Evolutionary conservation across 2,329 filamentous ascomycete species (phyloP).

Genomic region (Beauveria caledonica): DNA sequence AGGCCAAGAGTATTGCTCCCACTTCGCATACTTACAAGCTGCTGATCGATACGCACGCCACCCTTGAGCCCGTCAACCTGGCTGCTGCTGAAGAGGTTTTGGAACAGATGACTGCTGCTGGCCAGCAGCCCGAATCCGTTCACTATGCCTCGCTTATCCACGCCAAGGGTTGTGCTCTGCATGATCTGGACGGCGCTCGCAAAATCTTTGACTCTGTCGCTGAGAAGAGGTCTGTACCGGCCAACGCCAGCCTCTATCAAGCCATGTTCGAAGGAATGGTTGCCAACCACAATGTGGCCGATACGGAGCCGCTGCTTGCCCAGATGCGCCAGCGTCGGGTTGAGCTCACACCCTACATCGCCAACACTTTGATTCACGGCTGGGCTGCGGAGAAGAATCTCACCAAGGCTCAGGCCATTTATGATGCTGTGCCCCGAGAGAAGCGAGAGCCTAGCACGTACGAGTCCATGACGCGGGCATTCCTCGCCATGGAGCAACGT

Average conservation of each 20-base stretch:
- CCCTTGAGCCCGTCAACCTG: constrained; percentile 87
- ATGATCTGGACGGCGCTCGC: constrained; percentile 79
- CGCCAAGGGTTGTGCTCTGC: constrained; percentile 86
- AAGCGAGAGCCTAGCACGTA: constrained; percentile 96
- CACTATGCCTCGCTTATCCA: constrained; percentile 96
- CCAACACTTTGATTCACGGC: constrained; percentile 94
- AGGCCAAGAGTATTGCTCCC: constrained; percentile 73
- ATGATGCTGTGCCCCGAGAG: constrained; percentile 64
- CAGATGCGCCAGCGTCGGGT: constrained; percentile 69
- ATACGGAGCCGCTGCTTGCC: constrained; percentile 64
- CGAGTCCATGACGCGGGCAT: constrained; percentile 95
- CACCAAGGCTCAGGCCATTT: constrained; percentile 67
- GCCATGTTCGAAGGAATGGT: constrained; percentile 96
- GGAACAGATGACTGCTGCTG: constrained; percentile 64
- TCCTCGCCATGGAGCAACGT: constrained; percentile 74
- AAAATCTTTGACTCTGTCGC: constrained; percentile 76
- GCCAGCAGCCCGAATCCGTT: constrained; percentile 76
- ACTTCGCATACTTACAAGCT: constrained; percentile 98
- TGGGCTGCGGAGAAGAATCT: constrained; percentile 85
- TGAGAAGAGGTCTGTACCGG: constrained; percentile 54
- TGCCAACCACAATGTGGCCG: constrained; percentile 76
- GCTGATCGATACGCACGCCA: constrained; percentile 89
- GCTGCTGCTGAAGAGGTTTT: constrained; percentile 76
- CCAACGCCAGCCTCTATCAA: constrained; percentile 86
- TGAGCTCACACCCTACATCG: constrained; percentile 92